phyloP scores from a whole-genome alignment of 2,329 filamentous ascomycete genomes.

The Camillea tinctor region DNA sequence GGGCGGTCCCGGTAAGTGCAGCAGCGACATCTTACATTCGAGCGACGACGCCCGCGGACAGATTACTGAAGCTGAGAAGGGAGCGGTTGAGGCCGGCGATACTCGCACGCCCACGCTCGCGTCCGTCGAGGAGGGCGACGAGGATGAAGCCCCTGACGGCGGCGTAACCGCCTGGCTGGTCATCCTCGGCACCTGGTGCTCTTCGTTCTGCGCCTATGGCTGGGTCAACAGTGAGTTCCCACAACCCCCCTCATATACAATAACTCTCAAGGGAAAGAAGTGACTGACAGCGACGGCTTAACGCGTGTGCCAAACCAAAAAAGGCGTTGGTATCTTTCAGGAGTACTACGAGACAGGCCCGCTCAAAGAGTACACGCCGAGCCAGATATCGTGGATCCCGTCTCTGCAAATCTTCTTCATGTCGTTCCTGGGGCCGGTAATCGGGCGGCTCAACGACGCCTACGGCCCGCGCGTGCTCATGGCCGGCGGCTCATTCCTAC shows the following conservation, averaged over 20 bases:
- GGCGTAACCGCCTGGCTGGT: constrained; percentile 24
- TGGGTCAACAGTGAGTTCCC: constrained; percentile 45
- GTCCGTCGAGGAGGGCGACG: background rate
- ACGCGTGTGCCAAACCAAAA: too few relatives aligned
- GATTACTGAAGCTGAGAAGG: background rate
- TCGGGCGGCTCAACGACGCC: too few relatives aligned
- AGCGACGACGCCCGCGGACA: background rate
- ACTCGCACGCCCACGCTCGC: background rate
- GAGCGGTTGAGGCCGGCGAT: too few relatives aligned
- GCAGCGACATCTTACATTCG: background rate
- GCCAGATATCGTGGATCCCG: too few relatives aligned
- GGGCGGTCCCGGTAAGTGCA: background rate
- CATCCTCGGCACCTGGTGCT: constrained; percentile 31
- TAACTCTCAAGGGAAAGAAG: too few relatives aligned
- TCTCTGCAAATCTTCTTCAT: constrained; percentile 24
- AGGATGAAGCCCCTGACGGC: constrained; percentile 16
- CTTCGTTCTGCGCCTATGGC: constrained; percentile 45
- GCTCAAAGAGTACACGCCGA: too few relatives aligned
- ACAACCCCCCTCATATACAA: constrained; percentile 38
- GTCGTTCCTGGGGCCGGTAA: constrained; percentile 36
- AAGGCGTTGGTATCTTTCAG: too few relatives aligned
- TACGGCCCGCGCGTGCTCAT: too few relatives aligned
- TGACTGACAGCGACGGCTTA: too few relatives aligned
- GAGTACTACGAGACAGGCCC: too few relatives aligned
- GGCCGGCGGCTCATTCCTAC: too few relatives aligned